These are phyloP conservation scores for Zasmidium angulare DNA, from an alignment of 2,329 filamentous ascomycete species.

Conservation along the genomic window DNA sequence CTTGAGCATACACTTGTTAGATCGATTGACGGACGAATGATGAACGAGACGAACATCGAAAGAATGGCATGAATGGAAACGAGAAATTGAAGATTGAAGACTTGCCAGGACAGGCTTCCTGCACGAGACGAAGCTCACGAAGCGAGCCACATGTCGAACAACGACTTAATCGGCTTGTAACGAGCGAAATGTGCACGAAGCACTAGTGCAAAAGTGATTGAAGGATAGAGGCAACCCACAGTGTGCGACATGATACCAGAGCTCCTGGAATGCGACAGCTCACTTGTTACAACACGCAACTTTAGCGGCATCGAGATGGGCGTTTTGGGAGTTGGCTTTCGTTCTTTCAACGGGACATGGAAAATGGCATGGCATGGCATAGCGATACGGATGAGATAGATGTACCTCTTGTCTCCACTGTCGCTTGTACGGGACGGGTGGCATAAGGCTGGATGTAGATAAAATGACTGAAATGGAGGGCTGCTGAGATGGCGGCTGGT, in stretches of 20 bases:
- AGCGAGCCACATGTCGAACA: too few relatives aligned
- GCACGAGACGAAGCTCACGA: neutral
- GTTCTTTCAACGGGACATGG: neutral
- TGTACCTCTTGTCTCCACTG: neutral
- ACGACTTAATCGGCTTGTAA: neutral
- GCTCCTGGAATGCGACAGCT: constrained; percentile 1
- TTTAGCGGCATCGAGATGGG: constrained; percentile 8
- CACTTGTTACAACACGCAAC: neutral
- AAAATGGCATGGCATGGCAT: neutral
- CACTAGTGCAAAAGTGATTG: neutral
- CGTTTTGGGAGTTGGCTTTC: neutral
- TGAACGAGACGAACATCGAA: constrained; percentile 6
- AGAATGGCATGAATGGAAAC: neutral
- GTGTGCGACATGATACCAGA: constrained; percentile 1
- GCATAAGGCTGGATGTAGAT: neutral
- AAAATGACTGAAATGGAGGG: neutral
- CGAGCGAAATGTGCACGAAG: neutral
- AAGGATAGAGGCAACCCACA: neutral
- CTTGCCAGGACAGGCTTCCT: neutral
- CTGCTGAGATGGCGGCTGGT: neutral
- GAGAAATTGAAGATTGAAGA: neutral
- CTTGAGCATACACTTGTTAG: constrained; percentile 80
- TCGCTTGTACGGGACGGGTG: neutral
- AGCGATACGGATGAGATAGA: too few relatives aligned
- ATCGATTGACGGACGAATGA: constrained; percentile 54